Percentiles rank a stretch among this genome's conserved stretches.
phyloP scores from a whole-genome alignment of 768 basidiomycete genomes.

The Boletus patriciae region DNA sequence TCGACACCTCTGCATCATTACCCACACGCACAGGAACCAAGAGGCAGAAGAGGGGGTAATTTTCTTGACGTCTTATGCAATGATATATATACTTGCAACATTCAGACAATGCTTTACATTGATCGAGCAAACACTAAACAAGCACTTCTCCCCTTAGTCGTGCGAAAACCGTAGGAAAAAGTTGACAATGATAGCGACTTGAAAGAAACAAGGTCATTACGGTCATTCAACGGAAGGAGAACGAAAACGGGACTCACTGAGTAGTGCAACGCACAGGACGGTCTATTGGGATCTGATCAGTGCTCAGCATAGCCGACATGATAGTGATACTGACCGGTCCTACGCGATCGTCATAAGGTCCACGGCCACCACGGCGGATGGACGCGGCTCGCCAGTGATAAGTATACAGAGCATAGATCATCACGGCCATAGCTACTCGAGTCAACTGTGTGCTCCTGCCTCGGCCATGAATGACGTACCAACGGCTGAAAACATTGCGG shows the following conservation, averaged over 20 bases:
- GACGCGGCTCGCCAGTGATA: constrained; percentile 96
- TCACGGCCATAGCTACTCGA: constrained; percentile 84
- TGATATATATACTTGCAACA: constrained; percentile 9
- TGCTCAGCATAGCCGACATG: constrained; percentile 6
- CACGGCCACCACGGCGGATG: constrained; percentile 87
- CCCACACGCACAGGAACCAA: constrained; percentile 54
- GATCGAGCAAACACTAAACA: constrained; percentile 11
- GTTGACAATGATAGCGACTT: constrained; percentile 83
- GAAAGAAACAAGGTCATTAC: background rate
- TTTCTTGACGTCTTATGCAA: background rate
- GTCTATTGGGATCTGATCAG: constrained; percentile 49
- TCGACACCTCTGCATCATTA: constrained; percentile 60
- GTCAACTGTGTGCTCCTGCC: constrained; percentile 10
- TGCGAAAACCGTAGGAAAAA: constrained; percentile 78
- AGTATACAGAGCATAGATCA: constrained; percentile 93
- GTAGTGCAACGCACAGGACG: constrained; percentile 76
- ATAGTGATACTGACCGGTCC: constrained; percentile 72
- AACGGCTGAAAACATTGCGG: constrained; percentile 93
- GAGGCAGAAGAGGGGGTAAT: constrained; percentile 55
- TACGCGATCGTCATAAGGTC: constrained; percentile 94
- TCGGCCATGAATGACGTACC: constrained; percentile 49
- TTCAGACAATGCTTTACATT: constrained; percentile 5
- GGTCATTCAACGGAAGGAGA: background rate
- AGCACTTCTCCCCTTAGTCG: constrained; percentile 12
- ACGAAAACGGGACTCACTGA: constrained; percentile 48